Base-by-base conservation (phyloP, 2,329 filamentous ascomycete genomes). In the Juglanconis juglandina region DNA sequence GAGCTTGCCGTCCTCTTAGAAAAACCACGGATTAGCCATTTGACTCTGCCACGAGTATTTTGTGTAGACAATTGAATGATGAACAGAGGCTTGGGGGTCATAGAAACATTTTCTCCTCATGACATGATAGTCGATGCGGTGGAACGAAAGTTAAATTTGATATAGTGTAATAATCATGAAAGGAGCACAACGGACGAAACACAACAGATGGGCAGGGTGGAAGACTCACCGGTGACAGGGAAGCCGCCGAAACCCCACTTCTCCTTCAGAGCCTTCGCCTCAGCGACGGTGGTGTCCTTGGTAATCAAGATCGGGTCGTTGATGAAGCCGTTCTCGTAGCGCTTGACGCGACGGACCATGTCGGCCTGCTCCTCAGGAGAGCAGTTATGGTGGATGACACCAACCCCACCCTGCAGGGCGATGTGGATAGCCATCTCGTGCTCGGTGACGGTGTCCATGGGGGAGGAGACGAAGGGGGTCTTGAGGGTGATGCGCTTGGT, bases 91-190 rank as follows among this genome's bases (percentile, higher is more conserved):
- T 47, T 24, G 24, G 44, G 17, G 14, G 24, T 63, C 62, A 63
- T 63, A 49, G 59, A 61, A 62, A 41, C 53, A 64, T 74, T 78
- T 77, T 82, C 78, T 96, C 92, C 91, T 85, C 92, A 96, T 81
- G 84, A 91, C 90, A 84, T 87, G 80, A 84, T 42, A 83, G 88
- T 90, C 89, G 86, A 88, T 96, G 84, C 91, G 92, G 95, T 94
- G 94, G 95, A 99, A 99, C 95, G 95, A 99, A 99, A 99, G 95
- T 98, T 98, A 97, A 90, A 86, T 80, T 47, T 79, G 78, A 81
- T 84, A 82, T 81, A 78, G 83, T 81, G 86, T 82, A 85, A 83
- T 91, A 95, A 96, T 96, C 91, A 92, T 81, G 35, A 33, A 50
- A 61, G 59, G 64, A 66, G 56, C 57, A 35, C 44, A 46, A 58